Evolutionary conservation across 257 asterid genomes (phyloP), one percentile per base, ranked within the genome.

Genomic region (Rhazya stricta): DNA sequence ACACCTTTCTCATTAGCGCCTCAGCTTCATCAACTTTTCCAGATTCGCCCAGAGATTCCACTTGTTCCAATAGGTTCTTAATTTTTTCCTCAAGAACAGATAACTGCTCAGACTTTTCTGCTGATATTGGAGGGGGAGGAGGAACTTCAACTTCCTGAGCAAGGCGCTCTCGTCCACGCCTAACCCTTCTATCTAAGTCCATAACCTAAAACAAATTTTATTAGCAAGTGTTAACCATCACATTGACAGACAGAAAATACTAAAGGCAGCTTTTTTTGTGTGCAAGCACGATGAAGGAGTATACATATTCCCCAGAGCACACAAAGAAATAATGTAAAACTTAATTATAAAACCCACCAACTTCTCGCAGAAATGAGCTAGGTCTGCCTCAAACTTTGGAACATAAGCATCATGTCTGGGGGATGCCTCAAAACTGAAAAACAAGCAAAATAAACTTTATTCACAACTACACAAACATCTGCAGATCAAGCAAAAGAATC

Each of bases 11-110:
- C 99, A 95, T 92, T 66, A 95, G 96, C 27, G 97, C 99, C 84
- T 95, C 99, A 71, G 98, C 99, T 85, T 92, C 99, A 77, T 95
- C 99, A 78, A 95, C 97, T 84, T 95, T 91, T 66, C 99, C 99
- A 45, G 86, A 98, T 87, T 95, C 99, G 75, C 99, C 99, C 79
- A 91, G 97, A 81, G 98, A 92, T 86, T 95, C 99, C 63, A 92
- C 99, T 83, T 95, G 99, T 83, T 95, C 99, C 80, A 95, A 93
- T 51, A 95, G 87, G 85, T 86, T 89, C 85, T 89, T 95, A 78
- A 95, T 92, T 86, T 92, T 92, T 89, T 92, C 99, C 84, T 92
- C 99, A 83, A 92, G 80, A 65, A 91, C 88, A 11, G 97, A 78
- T 80, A 95, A 76, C 84, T 88, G 99, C 83, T 95, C 96, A 10